Conservation (phyloP, 2,329 filamentous ascomycete species). For the Epichloe baconii region DNA sequence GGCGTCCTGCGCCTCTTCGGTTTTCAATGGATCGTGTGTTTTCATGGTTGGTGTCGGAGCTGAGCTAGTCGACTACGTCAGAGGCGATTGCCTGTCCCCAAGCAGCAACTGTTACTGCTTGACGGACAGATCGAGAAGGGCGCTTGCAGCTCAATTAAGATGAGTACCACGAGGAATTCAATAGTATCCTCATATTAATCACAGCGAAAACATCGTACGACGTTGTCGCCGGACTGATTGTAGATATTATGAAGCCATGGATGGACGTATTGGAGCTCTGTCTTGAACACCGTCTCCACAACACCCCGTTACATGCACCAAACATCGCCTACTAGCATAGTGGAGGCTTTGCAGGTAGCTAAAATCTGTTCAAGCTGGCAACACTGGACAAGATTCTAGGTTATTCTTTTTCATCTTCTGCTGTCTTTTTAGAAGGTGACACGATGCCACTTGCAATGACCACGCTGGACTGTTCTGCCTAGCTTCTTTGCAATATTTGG, state of each 20-base stretch:
- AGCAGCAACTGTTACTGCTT: background rate
- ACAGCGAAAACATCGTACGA: background rate
- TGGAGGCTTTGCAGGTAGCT: background rate
- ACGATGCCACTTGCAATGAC: slow-evolving; percentile 22
- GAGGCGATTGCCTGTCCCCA: background rate
- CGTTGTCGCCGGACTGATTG: background rate
- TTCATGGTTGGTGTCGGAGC: slow-evolving; percentile 22
- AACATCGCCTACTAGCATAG: slow-evolving; percentile 10
- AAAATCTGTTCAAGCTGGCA: slow-evolving; percentile 2
- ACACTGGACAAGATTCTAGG: slow-evolving; percentile 5
- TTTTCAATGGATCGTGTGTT: slow-evolving; percentile 44
- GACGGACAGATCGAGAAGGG: background rate
- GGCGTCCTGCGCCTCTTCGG: slow-evolving; percentile 54
- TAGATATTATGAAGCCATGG: background rate
- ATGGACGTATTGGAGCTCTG: background rate
- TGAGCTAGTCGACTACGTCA: background rate
- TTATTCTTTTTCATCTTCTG: background rate
- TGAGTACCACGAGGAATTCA: background rate
- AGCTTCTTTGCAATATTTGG: slow-evolving; percentile 16
- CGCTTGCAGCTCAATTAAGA: background rate
- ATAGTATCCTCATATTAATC: background rate
- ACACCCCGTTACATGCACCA: slow-evolving; percentile 8
- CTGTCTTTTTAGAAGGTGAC: slow-evolving; percentile 17
- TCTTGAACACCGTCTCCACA: background rate
- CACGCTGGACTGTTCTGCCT: slow-evolving; percentile 6